Evolutionary conservation across 371 early-diverging fungal genomes (phyloP), one percentile per base, ranked within the genome.

Genomic region (Saksenaea oblongispora): DNA sequence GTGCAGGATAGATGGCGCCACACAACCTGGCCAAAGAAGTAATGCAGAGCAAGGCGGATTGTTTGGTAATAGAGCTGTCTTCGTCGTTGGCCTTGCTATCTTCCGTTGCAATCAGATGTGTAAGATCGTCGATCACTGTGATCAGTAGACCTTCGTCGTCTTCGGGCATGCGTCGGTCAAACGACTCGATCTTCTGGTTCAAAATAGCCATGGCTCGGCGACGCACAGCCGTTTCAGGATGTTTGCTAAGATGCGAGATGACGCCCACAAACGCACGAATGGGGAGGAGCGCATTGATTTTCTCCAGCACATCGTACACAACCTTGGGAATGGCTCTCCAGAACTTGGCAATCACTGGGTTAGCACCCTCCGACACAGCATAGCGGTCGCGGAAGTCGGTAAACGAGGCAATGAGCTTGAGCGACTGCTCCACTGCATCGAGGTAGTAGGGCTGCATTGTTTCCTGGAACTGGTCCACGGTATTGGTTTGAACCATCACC

Each of bases 151-250:
- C 68, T 56, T 78, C 76, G 5, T 80, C 80, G 15, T 68, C 77
- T 65, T 72, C 77, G 34, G 79, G 71, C 36, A 72, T 71, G 31
- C 76, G 76, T 54, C 76, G 76, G 2, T 79, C 73, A 34, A 87
- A 72, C 15, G 78, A 77, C 11, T 71, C 64, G 28, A 95, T 73
- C 66, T 87, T 87, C 58, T 89, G 82, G 70, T 89, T 86, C 69
- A 95, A 87, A 62, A 96, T 80, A 15, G 78, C 77, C 79, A 95
- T 82, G n/a, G 91, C 89, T 73, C 91, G 91, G 71, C 91, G 89
- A 58, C 93, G 89, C 56, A 95, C 86, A 28, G 82, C 73, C 31
- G 69, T 61, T 56, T 93, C 90, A 37, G 74, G 65, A 65, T 95
- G 90, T 28, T 79, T 72, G 53, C 94, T 77, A 53, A 97, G 79